Conservation (phyloP, 2,329 filamentous ascomycete species). For the Fusarium sarcochroum region DNA sequence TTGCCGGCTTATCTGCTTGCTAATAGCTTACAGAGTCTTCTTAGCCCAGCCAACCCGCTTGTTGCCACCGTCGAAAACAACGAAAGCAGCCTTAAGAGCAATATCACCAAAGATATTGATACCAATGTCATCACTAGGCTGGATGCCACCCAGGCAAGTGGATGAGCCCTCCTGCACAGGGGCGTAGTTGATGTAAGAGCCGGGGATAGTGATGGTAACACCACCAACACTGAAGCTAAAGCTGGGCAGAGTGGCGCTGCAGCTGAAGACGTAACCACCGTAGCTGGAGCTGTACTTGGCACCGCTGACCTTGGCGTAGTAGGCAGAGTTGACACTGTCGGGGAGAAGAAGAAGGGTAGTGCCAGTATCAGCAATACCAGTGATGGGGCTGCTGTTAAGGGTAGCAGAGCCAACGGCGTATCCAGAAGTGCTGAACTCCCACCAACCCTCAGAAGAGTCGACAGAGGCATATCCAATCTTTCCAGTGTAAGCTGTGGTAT, state of each 20-base stretch:
- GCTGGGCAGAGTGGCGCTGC: constrained; percentile 61
- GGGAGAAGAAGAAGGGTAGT: constrained; percentile 75
- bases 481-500: constrained; percentile 73
- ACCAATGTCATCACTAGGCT: constrained; percentile 61
- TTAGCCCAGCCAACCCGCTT: constrained; percentile 41
- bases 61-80: constrained; percentile 65
- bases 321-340: constrained; percentile 62
- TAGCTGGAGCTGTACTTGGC: constrained; percentile 57
- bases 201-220: constrained; percentile 69
- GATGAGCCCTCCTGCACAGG: constrained; percentile 57
- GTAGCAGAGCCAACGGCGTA: constrained; percentile 48
- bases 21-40: constrained; percentile 21
- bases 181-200: constrained; percentile 68
- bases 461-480: constrained; percentile 73
- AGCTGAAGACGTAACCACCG: constrained; percentile 64
- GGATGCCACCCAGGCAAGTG: constrained; percentile 78
- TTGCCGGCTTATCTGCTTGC: neutral
- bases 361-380: constrained; percentile 69
- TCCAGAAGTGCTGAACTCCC: constrained; percentile 65
- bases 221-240: constrained; percentile 70
- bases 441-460: constrained; percentile 72
- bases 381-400: constrained; percentile 50
- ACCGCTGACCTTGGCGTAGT: constrained; percentile 63
- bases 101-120: constrained; percentile 75
- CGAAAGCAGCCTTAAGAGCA: constrained; percentile 72